Evolutionary conservation across 208 protist genomes (phyloP).

Genomic region (Angomonas deanei): DNA sequence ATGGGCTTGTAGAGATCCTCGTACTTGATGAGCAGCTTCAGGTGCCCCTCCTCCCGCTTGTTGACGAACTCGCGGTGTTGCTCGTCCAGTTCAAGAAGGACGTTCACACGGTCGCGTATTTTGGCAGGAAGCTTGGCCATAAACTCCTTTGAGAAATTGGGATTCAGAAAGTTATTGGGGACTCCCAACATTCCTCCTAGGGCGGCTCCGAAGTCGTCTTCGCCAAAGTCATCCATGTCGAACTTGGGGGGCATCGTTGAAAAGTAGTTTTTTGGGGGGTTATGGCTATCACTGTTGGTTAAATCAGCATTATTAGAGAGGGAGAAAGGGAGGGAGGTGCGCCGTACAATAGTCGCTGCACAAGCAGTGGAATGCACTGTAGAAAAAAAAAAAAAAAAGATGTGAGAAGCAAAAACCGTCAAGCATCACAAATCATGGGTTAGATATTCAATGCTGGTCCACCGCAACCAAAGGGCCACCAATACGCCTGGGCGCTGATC

Average conservation of each 20-base stretch:
- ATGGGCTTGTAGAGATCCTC: constrained; percentile 37
- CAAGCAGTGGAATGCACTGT: constrained; percentile 1
- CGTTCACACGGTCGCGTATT: constrained; percentile 68
- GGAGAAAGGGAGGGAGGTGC: background rate
- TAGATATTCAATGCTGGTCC: background rate
- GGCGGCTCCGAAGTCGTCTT: constrained; percentile 25
- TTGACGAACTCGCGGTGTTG: constrained; percentile 16
- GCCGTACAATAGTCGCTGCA: background rate
- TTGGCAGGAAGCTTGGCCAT: constrained; percentile 75
- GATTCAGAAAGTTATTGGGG: constrained; percentile 51
- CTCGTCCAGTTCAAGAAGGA: constrained; percentile 21
- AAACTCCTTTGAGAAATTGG: constrained; percentile 76
- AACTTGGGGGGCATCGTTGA: background rate
- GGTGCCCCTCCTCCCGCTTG: constrained; percentile 40
- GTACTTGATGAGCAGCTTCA: constrained; percentile 43
- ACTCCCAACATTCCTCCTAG: constrained; percentile 23
- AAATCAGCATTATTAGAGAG: constrained; percentile 9
- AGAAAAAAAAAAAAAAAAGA: constrained; percentile 7
- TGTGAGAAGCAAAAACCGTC: constrained; percentile 1
- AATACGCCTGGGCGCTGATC: background rate
- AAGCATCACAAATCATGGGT: background rate
- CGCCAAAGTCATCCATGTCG: background rate
- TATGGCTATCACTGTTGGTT: background rate
- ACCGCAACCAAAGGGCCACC: background rate
- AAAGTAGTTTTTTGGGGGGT: background rate